A percentile compares a stretch with the other conserved stretches of the same genome.
Conservation (phyloP, 2,329 filamentous ascomycete genomes). For the Aspergillaceae sp. region DNA sequence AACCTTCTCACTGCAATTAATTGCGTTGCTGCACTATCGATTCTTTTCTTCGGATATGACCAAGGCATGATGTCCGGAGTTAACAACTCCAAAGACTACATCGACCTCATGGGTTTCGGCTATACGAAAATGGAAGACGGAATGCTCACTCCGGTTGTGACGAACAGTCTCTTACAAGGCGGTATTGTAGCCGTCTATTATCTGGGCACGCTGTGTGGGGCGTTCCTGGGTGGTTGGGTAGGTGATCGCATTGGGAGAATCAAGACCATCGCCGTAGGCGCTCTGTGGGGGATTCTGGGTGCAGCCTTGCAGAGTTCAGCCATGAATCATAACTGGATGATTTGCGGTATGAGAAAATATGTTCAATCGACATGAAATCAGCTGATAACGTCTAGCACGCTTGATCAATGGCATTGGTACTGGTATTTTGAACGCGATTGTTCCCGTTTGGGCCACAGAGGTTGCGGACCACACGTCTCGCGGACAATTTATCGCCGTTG, state of each 20-base stretch:
- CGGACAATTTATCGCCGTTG: conserved; percentile 61
- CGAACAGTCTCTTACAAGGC: conserved; percentile 52
- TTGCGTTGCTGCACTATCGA: conserved; percentile 54
- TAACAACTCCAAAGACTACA: conserved; percentile 57
- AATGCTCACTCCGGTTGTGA: conserved; percentile 45
- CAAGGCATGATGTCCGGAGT: conserved; percentile 53
- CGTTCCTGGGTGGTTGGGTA: conserved; percentile 54
- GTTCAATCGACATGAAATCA: neutral
- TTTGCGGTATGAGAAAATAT: conserved; percentile 43
- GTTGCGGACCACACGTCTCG: conserved; percentile 59
- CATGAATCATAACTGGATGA: conserved; percentile 61
- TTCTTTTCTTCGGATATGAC: conserved; percentile 60
- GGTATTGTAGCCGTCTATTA: conserved; percentile 54
- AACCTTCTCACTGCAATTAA: conserved; percentile 54
- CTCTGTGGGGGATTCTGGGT: conserved; percentile 51
- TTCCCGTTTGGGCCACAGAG: conserved; percentile 64
- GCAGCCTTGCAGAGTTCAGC: conserved; percentile 58
- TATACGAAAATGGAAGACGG: conserved; percentile 44
- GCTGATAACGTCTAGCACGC: conserved; percentile 36
- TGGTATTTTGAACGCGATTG: conserved; percentile 61
- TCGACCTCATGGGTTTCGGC: conserved; percentile 57
- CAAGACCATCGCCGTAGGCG: conserved; percentile 53
- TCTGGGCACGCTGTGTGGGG: conserved; percentile 56
- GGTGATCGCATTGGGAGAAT: conserved; percentile 57
- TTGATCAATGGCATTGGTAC: conserved; percentile 58